A percentile compares a stretch with the other conserved stretches of the same genome.
These are phyloP conservation scores for Eimeria brunetti DNA, from an alignment of 169 alveolate genomes.

Conservation along the genomic window DNA sequence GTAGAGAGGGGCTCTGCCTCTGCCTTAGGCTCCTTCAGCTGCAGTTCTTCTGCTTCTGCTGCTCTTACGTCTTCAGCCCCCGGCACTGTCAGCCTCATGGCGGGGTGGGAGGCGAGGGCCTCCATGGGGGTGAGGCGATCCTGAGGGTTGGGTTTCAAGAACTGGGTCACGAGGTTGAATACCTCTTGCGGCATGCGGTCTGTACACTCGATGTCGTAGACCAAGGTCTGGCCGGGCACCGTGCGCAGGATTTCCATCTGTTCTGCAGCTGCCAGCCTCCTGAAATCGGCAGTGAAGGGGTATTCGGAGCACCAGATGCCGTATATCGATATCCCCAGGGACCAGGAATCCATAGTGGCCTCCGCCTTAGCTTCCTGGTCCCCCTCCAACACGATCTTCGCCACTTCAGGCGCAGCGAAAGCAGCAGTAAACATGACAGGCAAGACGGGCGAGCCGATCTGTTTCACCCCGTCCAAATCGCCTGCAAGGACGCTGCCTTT, in stretches of 20 bases:
- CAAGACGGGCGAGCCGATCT: neutral
- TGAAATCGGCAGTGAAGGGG: conserved; percentile 5
- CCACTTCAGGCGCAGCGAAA: conserved; percentile 59
- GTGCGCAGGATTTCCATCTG: neutral
- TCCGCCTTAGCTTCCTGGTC: neutral
- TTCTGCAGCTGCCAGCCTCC: neutral
- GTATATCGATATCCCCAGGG: conserved; percentile 68
- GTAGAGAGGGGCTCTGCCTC: neutral
- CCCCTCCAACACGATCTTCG: neutral
- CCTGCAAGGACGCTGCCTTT: conserved; percentile 16
- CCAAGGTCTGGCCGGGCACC: neutral
- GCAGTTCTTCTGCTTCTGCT: neutral
- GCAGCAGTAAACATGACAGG: conserved; percentile 11
- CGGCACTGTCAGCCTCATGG: neutral
- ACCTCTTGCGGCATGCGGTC: neutral
- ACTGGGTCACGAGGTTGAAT: conserved; percentile 5
- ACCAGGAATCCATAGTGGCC: conserved; percentile 45
- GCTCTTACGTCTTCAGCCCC: neutral
- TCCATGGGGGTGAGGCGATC: conserved; percentile 45
- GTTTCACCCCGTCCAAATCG: neutral
- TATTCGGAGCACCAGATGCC: conserved; percentile 41
- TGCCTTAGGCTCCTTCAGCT: neutral
- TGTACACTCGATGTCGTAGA: neutral
- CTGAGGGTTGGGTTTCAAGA: neutral
- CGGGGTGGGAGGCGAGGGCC: conserved; percentile 43